Conservation (phyloP, 2,329 filamentous ascomycete species). For the Verticillium nonalfalfae region DNA sequence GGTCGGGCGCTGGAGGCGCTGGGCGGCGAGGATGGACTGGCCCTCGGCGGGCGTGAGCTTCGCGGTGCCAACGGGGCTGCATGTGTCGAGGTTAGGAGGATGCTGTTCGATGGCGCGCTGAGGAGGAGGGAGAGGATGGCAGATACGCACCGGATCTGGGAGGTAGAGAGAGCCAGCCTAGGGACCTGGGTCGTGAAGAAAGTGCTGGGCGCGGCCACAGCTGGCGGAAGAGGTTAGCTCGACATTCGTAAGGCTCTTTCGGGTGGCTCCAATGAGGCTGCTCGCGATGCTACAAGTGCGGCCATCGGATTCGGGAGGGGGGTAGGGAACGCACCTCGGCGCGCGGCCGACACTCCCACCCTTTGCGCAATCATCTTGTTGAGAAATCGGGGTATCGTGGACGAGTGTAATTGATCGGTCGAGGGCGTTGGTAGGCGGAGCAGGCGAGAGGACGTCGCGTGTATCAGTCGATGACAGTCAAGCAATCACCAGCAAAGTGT, state of each 20-base stretch:
- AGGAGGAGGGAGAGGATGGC: background rate
- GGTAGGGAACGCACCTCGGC: conserved; percentile 41
- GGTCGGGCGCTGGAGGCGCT: conserved; percentile 76
- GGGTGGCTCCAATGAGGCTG: background rate
- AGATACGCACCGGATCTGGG: conserved; percentile 38
- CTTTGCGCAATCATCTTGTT: conserved; percentile 48
- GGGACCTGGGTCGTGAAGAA: conserved; percentile 43
- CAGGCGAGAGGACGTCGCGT: background rate
- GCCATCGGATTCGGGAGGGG: background rate
- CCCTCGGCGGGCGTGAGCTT: conserved; percentile 48
- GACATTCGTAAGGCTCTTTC: background rate
- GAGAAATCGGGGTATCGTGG: background rate
- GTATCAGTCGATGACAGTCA: background rate
- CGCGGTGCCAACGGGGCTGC: conserved; percentile 48
- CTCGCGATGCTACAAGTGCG: background rate
- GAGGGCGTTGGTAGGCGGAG: background rate
- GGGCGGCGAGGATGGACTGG: conserved; percentile 65
- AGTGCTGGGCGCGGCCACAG: conserved; percentile 30
- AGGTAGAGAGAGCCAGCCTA: conserved; percentile 33
- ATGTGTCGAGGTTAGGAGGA: background rate
- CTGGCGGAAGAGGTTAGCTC: conserved; percentile 12
- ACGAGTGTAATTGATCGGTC: background rate
- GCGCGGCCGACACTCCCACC: conserved; percentile 52
- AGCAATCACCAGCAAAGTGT: conserved; percentile 4
- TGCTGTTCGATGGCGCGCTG: background rate